Percentiles rank a stretch among this genome's conserved stretches.
These are phyloP conservation scores for Penicillium robsamsonii DNA, from an alignment of 495 filamentous ascomycete genomes.

Conservation along the genomic window DNA sequence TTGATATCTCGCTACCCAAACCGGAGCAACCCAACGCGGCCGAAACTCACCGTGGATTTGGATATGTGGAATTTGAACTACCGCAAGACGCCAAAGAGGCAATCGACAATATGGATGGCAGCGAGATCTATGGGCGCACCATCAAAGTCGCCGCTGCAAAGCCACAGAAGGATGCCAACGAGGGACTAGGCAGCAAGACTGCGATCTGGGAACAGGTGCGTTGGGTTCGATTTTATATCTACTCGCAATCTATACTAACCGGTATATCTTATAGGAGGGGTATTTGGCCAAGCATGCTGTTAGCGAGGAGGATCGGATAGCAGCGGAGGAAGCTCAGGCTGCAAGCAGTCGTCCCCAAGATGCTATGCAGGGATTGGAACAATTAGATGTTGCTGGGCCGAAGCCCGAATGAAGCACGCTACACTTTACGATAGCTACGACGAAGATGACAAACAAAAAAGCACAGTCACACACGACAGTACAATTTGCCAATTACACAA, in stretches of 20 bases:
- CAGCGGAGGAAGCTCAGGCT: constrained; percentile 56
- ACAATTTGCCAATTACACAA: constrained; percentile 34
- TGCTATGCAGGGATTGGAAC: constrained; percentile 94
- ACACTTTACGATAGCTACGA: constrained; percentile 22
- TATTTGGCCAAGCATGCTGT: constrained; percentile 91
- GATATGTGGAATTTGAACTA: constrained; percentile 92
- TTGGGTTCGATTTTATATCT: constrained; percentile 29
- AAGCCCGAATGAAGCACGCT: constrained; percentile 61
- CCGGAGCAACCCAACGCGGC: constrained; percentile 68
- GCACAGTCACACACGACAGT: constrained; percentile 17
- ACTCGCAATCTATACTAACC: constrained; percentile 22
- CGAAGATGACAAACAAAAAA: constrained; percentile 28
- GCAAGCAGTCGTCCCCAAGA: constrained; percentile 61
- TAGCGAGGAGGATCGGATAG: constrained; percentile 76
- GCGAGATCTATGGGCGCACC: constrained; percentile 88
- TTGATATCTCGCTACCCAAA: constrained; percentile 83
- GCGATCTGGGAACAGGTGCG: constrained; percentile 97
- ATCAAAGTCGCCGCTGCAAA: constrained; percentile 92
- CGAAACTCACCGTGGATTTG: constrained; percentile 87
- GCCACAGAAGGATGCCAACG: constrained; percentile 82
- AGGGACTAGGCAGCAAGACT: constrained; percentile 88
- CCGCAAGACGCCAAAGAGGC: constrained; percentile 86
- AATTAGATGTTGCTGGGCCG: constrained; percentile 89
- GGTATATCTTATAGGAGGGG: constrained; percentile 62
- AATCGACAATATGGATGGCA: constrained; percentile 98